Conservation (phyloP, 371 early-diverging fungal genomes). For the Haplosporangium sp. region DNA sequence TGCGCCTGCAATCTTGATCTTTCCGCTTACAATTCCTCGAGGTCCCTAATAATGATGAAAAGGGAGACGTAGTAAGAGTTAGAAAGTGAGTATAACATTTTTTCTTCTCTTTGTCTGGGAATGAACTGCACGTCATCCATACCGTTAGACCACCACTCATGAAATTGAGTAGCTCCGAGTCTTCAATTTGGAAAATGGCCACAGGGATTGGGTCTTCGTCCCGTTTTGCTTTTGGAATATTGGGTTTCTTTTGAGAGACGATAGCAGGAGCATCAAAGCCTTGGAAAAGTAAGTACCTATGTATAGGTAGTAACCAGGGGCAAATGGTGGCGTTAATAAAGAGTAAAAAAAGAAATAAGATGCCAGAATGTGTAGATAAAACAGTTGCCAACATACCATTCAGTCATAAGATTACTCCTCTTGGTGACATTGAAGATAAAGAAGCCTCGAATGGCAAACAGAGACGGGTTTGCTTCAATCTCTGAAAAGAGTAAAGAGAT, state of each 20-base stretch:
- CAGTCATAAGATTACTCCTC: slow-evolving; percentile 38
- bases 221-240: slow-evolving; percentile 51
- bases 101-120: not conserved
- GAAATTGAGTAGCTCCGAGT: slow-evolving; percentile 49
- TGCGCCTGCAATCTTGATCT: slow-evolving; percentile 56
- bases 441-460: slow-evolving; percentile 44
- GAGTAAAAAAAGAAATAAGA: not conserved
- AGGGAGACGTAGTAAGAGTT: too few relatives aligned
- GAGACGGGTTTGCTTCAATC: slow-evolving; percentile 38
- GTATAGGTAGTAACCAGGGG: slow-evolving; percentile 5
- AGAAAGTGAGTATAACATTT: not conserved
- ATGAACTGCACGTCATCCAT: not conserved
- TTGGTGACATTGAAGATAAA: slow-evolving; percentile 49
- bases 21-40: slow-evolving; percentile 51
- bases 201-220: slow-evolving; percentile 52
- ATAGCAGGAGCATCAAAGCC: slow-evolving; percentile 48
- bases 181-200: slow-evolving; percentile 49
- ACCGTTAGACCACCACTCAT: slow-evolving; percentile 54
- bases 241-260: slow-evolving; percentile 47
- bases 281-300: slow-evolving; percentile 46
- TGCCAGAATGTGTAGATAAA: not conserved
- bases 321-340: not conserved
- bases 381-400: slow-evolving; percentile 19
- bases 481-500: slow-evolving; percentile 14
- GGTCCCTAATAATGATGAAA: slow-evolving; percentile 23